These are phyloP conservation scores for Histomonas meleagridis DNA, from an alignment of 208 protist species.

Conservation along the genomic window DNA sequence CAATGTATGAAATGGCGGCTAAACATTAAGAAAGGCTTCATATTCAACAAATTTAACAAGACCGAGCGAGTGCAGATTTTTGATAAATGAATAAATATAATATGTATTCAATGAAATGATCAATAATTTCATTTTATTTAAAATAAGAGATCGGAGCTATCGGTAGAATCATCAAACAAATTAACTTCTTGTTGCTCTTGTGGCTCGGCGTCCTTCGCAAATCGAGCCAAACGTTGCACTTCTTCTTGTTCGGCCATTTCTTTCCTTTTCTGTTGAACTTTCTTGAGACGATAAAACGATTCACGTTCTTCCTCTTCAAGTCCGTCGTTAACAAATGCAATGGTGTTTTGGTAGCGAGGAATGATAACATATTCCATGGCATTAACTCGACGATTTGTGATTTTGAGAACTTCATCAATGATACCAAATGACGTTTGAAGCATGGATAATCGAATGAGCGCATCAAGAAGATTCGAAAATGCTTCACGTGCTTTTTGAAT, in stretches of 20 bases:
- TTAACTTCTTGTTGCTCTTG: not conserved
- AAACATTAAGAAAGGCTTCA: too few relatives aligned
- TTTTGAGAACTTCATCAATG: conserved; percentile 70
- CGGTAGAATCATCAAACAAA: not conserved
- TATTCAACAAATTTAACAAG: too few relatives aligned
- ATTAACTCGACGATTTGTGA: conserved; percentile 98
- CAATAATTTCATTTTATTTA: too few relatives aligned
- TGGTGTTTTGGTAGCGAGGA: conserved; percentile 76
- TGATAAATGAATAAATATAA: too few relatives aligned
- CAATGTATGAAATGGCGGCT: too few relatives aligned
- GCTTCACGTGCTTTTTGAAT: conserved; percentile 48
- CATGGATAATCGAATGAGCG: conserved; percentile 82
- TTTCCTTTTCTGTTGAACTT: conserved; percentile 20
- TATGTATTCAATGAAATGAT: too few relatives aligned
- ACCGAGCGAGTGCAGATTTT: too few relatives aligned
- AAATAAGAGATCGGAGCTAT: conserved; percentile 21
- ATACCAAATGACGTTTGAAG: conserved; percentile 57
- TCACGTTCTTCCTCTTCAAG: conserved; percentile 73
- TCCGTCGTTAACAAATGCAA: conserved; percentile 88
- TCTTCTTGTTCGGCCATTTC: not conserved
- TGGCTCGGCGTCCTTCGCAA: not conserved
- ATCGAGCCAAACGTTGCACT: not conserved
- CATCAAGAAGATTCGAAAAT: conserved; percentile 71
- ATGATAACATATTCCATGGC: conserved; percentile 95
- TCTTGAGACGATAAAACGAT: conserved; percentile 36